Evolutionary conservation across 805 yeast species (phyloP), one percentile per base, ranked within the genome.

Genomic region (Isabelozyma heimii): DNA sequence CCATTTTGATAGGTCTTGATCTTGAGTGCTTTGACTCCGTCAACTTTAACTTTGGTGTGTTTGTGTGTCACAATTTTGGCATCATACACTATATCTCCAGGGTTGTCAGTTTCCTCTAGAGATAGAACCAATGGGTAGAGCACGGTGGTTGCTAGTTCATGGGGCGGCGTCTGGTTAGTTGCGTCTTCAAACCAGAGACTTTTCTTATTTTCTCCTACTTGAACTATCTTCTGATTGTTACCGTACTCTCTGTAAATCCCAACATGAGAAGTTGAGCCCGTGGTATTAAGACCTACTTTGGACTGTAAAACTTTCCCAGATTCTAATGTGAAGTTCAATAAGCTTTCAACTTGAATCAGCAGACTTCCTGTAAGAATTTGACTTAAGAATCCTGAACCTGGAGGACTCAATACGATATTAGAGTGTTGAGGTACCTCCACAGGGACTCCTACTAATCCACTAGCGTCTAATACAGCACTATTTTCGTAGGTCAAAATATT

Each of bases 401-500:
- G 79, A n/a, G 73, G 70, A 14, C 69, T 58, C 43, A 74, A 40
- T 1, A 67, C 75, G 45, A 72, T 50, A 0, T 62, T 51, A 6
- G 54, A 51, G 9, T 70, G 70, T 16, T 58, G 55, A 7, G 71
- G 62, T 6, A 33, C 30, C 17, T 60, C 57, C 24, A 57, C 56
- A 30, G 66, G 49, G 7, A 53, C 54, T n/a, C 59, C 35, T 1
- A 79, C 53, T 9, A 65, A 61, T 49, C 85, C 85, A 5, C 56
- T 45, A 37, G 77, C 65, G 15, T 59, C 57, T 9, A 55, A 65
- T 27, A 83, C 71, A 10, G 66, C 53, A 1, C 60, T 54, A 46
- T 73, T 72, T 60, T 82, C 84, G 79, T 83, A 84, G 15, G 81
- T 68, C 38, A 79, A 69, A 30, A 84, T 56, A 51, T 76, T 80